phyloP scores from a whole-genome alignment of 1,139 yeast species.

The Taiozyma sp. region DNA sequence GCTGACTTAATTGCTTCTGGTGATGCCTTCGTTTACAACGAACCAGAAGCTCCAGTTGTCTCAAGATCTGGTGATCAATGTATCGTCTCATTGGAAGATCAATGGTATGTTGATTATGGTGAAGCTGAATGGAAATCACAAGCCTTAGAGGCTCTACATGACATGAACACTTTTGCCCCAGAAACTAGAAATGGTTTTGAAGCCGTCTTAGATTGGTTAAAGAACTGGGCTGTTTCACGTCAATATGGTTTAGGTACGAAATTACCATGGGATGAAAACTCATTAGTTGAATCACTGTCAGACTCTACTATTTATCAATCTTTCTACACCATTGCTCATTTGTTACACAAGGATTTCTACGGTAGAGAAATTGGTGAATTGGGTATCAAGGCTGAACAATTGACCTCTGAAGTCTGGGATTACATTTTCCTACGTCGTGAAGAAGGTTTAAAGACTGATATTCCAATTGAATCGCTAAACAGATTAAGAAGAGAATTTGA shows the following conservation, averaged over 20 bases:
- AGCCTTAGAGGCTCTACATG: constrained; percentile 74
- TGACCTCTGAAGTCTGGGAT: constrained; percentile 94
- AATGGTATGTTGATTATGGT: constrained; percentile 98
- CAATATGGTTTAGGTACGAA: constrained; percentile 94
- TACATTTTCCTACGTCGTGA: constrained; percentile 77
- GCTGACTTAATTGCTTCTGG: constrained; percentile 74
- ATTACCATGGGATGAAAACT: constrained; percentile 96
- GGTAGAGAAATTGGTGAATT: constrained; percentile 74
- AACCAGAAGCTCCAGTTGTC: constrained; percentile 85
- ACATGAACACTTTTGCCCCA: constrained; percentile 73
- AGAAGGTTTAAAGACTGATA: constrained; percentile 51
- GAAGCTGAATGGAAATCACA: constrained; percentile 87
- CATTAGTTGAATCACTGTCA: constrained; percentile 88
- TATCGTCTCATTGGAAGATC: constrained; percentile 95
- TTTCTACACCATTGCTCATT: constrained; percentile 85
- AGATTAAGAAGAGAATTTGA: constrained; percentile 88
- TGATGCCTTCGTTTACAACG: constrained; percentile 84
- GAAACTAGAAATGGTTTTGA: constrained; percentile 93
- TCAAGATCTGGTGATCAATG: constrained; percentile 98
- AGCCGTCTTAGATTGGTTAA: constrained; percentile 93
- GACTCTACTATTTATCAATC: constrained; percentile 97
- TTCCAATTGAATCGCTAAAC: constrained; percentile 63
- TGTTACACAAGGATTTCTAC: constrained; percentile 80
- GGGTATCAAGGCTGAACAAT: constrained; percentile 69
- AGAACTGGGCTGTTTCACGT: constrained; percentile 98